phyloP scores from a whole-genome alignment of 2,329 filamentous ascomycete genomes.

The Ascochyta koolunga region DNA sequence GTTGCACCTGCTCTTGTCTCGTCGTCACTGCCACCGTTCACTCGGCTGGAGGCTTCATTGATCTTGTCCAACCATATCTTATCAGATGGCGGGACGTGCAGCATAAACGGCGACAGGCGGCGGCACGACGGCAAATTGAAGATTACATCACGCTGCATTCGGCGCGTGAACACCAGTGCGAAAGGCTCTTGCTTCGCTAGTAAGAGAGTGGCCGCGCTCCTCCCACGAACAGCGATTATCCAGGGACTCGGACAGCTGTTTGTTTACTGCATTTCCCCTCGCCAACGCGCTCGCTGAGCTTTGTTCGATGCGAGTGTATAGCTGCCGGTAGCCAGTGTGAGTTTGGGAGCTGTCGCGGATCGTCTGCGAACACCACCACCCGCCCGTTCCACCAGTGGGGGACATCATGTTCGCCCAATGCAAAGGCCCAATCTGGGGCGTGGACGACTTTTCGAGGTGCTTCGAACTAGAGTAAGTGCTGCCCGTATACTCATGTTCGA shows the following conservation, averaged over 20 bases:
- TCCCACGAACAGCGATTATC: conserved; percentile 14
- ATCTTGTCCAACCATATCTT: conserved; percentile 9
- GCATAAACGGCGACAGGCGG: conserved; percentile 6
- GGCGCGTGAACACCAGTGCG: conserved; percentile 17
- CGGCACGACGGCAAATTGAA: conserved; percentile 11
- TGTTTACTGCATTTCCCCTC: conserved; percentile 11
- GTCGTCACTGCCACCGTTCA: background rate
- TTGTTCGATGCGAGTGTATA: conserved; percentile 22
- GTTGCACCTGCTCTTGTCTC: background rate
- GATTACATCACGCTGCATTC: conserved; percentile 20
- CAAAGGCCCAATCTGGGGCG: conserved; percentile 63
- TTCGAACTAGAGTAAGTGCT: conserved; percentile 70
- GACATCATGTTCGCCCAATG: conserved; percentile 62
- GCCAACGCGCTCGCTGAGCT: conserved; percentile 6
- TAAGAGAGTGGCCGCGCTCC: conserved; percentile 4
- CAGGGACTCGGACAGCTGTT: conserved; percentile 14
- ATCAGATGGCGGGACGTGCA: conserved; percentile 18
- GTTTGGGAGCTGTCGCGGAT: conserved; percentile 22
- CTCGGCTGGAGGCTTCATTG: background rate
- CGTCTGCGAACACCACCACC: conserved; percentile 18
- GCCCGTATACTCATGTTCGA: background rate
- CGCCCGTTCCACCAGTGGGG: conserved; percentile 16
- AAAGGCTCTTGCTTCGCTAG: conserved; percentile 17
- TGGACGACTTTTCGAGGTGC: conserved; percentile 67
- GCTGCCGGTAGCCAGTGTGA: conserved; percentile 27